Evolutionary conservation across 345 rosid species (phyloP).

Genomic region (Lepidium aucheri): DNA sequence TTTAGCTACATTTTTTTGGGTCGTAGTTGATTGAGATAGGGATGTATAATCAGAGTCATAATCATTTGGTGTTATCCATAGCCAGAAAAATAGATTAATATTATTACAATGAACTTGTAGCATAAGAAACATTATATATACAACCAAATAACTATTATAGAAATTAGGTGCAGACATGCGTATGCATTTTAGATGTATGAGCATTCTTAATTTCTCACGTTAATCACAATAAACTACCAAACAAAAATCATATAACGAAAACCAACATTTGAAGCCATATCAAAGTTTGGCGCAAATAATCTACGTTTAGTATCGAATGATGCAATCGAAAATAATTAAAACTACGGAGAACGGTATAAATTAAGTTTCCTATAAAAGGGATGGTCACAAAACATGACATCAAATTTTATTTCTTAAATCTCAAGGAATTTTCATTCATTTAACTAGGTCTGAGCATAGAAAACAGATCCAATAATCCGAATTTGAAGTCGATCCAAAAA

Average conservation of each 20-base stretch:
- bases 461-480: too few species aligned
- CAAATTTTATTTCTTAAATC: not conserved
- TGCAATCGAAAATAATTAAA: not conserved
- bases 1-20: not conserved
- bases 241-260: not conserved
- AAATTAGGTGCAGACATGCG: constrained; percentile 2
- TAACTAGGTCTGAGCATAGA: too few species aligned
- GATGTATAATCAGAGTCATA: not conserved
- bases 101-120: not conserved
- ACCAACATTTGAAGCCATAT: constrained; percentile 1
- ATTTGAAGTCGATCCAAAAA: too few species aligned
- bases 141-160: not conserved
- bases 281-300: constrained; percentile 4
- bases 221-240: not conserved
- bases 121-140: not conserved
- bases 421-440: not conserved
- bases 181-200: not conserved
- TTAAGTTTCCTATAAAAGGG: not conserved
- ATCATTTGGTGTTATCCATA: not conserved
- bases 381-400: not conserved
- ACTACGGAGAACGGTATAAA: not conserved
- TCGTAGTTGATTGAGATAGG: not conserved
- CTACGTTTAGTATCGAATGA: not conserved
- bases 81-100: not conserved
- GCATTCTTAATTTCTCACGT: not conserved